phyloP scores from a whole-genome alignment of 352 stramenopile genomes.

The Achlya hypogyna region DNA sequence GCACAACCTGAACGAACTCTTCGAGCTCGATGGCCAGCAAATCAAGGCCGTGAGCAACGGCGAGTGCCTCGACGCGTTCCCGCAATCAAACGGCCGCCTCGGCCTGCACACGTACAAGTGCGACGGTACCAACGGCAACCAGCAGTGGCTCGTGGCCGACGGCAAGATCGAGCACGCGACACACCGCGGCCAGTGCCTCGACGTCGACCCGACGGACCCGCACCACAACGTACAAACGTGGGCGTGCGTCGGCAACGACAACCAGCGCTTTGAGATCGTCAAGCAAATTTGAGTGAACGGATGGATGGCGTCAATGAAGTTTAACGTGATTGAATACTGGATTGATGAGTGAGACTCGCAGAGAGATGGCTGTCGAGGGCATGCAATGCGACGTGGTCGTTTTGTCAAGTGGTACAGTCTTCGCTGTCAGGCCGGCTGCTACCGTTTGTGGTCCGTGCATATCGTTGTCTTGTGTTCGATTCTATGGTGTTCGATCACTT shows the following conservation, averaged over 20 bases:
- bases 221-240: background rate
- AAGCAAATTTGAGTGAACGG: background rate
- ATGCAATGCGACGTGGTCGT: too few relatives aligned
- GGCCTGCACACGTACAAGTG: slow-evolving; percentile 44
- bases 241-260: background rate
- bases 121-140: slow-evolving; percentile 44
- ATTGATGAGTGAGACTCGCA: background rate
- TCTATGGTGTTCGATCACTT: background rate
- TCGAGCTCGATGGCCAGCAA: background rate
- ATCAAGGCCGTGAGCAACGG: slow-evolving; percentile 26
- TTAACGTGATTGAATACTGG: background rate
- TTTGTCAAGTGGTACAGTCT: too few relatives aligned
- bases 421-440: too few relatives aligned
- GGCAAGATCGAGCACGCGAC: background rate
- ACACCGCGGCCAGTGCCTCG: background rate
- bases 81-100: slow-evolving; percentile 16
- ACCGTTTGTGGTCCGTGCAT: too few relatives aligned
- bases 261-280: background rate
- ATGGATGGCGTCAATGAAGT: too few relatives aligned
- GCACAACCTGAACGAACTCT: background rate
- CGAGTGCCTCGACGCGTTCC: slow-evolving; percentile 54
- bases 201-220: background rate
- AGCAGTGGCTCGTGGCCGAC: slow-evolving; percentile 40
- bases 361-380: background rate
- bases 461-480: background rate